Conservation (phyloP, 225 moss, liverwort and hornwort genomes). For the Antitrichia curtipendula region DNA sequence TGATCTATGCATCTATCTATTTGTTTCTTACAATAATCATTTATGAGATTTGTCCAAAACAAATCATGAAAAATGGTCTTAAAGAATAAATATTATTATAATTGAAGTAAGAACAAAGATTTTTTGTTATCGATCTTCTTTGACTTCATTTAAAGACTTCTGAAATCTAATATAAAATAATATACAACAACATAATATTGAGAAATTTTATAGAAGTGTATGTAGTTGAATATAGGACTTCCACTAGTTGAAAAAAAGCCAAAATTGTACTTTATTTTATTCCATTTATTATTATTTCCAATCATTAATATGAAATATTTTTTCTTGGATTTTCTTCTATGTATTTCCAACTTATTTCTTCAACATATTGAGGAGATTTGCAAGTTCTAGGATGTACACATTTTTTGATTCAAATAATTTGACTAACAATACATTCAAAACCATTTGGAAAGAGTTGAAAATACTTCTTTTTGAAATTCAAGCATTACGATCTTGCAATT, state of each 20-base stretch:
- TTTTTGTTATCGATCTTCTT: not conserved
- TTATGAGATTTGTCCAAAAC: not conserved
- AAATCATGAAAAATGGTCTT: not conserved
- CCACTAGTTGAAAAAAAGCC: too few species aligned
- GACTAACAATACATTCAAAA: not conserved
- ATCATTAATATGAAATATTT: not conserved
- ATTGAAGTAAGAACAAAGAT: not conserved
- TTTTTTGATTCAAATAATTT: not conserved
- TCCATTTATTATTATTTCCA: not conserved
- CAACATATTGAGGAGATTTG: accelerated
- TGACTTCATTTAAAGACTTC: not conserved
- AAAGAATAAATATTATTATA: not conserved
- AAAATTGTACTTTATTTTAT: too few species aligned
- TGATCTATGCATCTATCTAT: not conserved
- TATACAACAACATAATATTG: not conserved
- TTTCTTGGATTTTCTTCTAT: not conserved
- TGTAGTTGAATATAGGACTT: not conserved
- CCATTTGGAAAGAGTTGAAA: not conserved
- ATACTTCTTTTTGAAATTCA: too few species aligned
- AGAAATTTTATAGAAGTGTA: not conserved
- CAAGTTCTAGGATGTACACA: not conserved
- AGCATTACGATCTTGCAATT: too few species aligned
- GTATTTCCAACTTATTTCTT: not conserved
- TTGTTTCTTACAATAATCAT: not conserved
- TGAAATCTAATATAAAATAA: not conserved